phyloP scores from a whole-genome alignment of 495 filamentous ascomycete genomes.

The Achaetomiella virescens region DNA sequence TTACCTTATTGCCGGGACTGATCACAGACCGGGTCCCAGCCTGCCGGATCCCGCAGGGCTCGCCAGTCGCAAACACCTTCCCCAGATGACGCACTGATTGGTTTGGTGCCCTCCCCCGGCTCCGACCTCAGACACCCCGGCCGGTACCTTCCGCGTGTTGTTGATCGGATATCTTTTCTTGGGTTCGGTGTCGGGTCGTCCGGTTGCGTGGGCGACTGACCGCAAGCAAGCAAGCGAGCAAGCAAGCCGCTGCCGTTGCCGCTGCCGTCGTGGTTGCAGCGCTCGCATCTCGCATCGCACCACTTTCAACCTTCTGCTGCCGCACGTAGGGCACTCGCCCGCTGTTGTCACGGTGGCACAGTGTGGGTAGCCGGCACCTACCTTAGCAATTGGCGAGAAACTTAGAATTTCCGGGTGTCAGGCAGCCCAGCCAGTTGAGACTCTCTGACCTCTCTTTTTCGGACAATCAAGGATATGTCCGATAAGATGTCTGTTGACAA shows the following conservation, averaged over 20 bases:
- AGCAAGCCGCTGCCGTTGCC: background rate
- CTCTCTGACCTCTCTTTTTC: background rate
- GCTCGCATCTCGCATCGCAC: background rate
- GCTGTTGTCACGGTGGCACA: slow-evolving; percentile 1
- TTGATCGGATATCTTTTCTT: slow-evolving; percentile 24
- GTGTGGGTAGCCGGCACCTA: background rate
- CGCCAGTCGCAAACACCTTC: slow-evolving; percentile 25
- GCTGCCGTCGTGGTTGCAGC: slow-evolving; percentile 8
- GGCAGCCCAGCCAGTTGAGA: background rate
- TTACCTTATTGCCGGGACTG: slow-evolving; percentile 30
- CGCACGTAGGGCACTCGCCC: slow-evolving; percentile 3
- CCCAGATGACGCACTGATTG: slow-evolving; percentile 48
- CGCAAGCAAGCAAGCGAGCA: background rate
- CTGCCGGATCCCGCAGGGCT: slow-evolving; percentile 40
- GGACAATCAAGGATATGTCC: slow-evolving; percentile 40
- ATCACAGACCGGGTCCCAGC: slow-evolving; percentile 32
- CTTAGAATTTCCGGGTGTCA: background rate
- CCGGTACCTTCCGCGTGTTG: background rate
- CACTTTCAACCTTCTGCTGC: background rate
- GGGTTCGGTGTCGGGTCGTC: background rate
- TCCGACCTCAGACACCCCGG: slow-evolving; percentile 21
- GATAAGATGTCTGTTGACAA: slow-evolving; percentile 57
- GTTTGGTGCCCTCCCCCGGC: slow-evolving; percentile 30
- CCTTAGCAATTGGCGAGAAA: background rate
- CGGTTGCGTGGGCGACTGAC: slow-evolving; percentile 14